phyloP scores from a whole-genome alignment of 805 yeast genomes.

The Helenozyma rhizophorensis region DNA sequence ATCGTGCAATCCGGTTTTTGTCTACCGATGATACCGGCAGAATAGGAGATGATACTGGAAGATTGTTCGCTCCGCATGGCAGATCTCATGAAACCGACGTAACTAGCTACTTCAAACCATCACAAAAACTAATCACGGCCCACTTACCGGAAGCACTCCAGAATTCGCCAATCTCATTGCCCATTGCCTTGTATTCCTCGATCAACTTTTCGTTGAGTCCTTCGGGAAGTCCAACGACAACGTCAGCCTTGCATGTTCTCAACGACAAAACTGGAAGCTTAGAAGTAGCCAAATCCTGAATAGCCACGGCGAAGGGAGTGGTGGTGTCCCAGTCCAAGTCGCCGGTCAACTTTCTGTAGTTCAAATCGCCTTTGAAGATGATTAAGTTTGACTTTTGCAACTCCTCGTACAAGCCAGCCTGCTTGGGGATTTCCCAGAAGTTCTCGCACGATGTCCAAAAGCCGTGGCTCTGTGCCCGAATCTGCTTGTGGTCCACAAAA shows the following conservation, averaged over 20 bases:
- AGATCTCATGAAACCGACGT: no score
- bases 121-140: conserved; percentile 62
- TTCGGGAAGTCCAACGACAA: conserved; percentile 73
- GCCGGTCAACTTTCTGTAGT: conserved; percentile 89
- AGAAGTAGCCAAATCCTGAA: conserved; percentile 61
- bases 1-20: no score
- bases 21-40: no score
- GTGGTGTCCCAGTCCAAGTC: conserved; percentile 86
- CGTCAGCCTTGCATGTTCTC: conserved; percentile 96
- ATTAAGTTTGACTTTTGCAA: conserved; percentile 63
- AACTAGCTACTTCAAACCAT: no score
- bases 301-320: conserved; percentile 67
- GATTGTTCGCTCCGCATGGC: no score
- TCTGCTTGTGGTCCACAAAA: conserved; percentile 18
- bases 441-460: conserved; percentile 86
- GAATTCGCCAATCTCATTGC: conserved; percentile 62
- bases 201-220: conserved; percentile 72
- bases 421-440: conserved; percentile 72
- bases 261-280: conserved; percentile 64
- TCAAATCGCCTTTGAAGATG: conserved; percentile 92
- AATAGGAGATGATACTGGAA: no score
- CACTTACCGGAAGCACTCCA: conserved; percentile 92
- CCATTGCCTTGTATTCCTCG: conserved; percentile 51
- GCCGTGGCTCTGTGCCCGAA: conserved; percentile 44
- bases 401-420: conserved; percentile 56